Base-by-base conservation (phyloP, 1,139 yeast genomes). In the Nakaseomyces delphensis region DNA sequence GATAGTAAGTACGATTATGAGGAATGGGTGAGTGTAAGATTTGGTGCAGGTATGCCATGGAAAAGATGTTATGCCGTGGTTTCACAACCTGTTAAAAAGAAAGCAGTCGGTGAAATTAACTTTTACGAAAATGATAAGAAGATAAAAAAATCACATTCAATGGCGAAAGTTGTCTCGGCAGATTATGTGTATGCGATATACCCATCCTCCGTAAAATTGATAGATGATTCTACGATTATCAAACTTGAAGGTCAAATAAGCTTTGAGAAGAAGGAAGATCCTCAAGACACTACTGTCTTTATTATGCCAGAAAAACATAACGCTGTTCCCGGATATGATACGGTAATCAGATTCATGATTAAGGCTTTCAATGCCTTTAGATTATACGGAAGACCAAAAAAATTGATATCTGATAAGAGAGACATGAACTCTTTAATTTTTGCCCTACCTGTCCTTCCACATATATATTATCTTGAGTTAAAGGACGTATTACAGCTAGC, bases 41-140 rank as follows among this genome's bases (percentile, higher is more conserved):
- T 89, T 62, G 97, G 97, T 13, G 77, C 93, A 14, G 98, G 98
- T 28, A 86, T 86, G 95, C 96, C 96, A 1, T 91, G 97, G 96
- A 84, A 83, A 58, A 73, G 95, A 49, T 89, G 96, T 59, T 91
- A 76, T 69, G 91, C 95, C 1, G 95, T 87, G n/a, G 76, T 89
- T 44, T 86, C 89, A 48, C 96, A 95, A 7, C 66, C 65, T 7
- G 66, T 57, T 64, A 73, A 49, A 55, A 65, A 25, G 69, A 49
- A 52, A 36, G 55, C 59, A 49, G 48, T 68, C 65, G 72, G 89
- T 29, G 67, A 77, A 48, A 76, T 80, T 14, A 66, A 73, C 25
- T 78, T 82, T 51, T 83, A 71, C 60, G 65, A 82, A 62, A 76
- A 70, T 52, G 91, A 83, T 44, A 79, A 79, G 55, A 77, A 70